These are phyloP conservation scores for Mycena rebaudengoi DNA, from an alignment of 768 basidiomycete species.

Conservation along the genomic window DNA sequence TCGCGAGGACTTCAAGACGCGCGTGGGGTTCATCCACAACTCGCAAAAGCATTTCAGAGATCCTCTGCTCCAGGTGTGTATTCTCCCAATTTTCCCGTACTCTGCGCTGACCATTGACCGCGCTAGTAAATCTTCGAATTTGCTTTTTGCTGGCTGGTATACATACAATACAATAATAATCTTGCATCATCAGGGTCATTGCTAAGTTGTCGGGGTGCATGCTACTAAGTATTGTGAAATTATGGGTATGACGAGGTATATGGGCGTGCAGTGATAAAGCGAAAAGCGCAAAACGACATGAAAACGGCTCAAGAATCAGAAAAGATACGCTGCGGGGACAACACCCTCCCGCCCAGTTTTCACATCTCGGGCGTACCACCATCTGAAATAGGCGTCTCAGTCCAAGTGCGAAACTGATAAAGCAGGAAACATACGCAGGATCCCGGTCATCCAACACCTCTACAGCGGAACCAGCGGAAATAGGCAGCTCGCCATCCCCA, in stretches of 20 bases:
- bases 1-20: slow-evolving; percentile 86
- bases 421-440: slow-evolving; percentile 63
- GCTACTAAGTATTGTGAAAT: slow-evolving; percentile 16
- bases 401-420: slow-evolving; percentile 25
- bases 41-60: slow-evolving; percentile 90
- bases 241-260: slow-evolving; percentile 26
- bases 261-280: slow-evolving; percentile 20
- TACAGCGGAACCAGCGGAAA: slow-evolving; percentile 74
- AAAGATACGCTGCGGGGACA: slow-evolving; percentile 91
- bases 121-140: slow-evolving; percentile 33
- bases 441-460: slow-evolving; percentile 85
- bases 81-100: slow-evolving; percentile 8
- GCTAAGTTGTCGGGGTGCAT: slow-evolving; percentile 10
- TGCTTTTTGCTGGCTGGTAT: not conserved
- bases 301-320: slow-evolving; percentile 54
- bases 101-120: slow-evolving; percentile 37
- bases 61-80: slow-evolving; percentile 43
- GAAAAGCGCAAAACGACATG: slow-evolving; percentile 16
- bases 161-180: slow-evolving; percentile 32
- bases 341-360: slow-evolving; percentile 87
- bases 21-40: slow-evolving; percentile 82
- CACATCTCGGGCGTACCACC: slow-evolving; percentile 93
- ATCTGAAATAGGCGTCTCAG: slow-evolving; percentile 54
- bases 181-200: slow-evolving; percentile 6
- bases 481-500: slow-evolving; percentile 80